Evolutionary conservation across 345 rosid genomes (phyloP).

Genomic region (Citrus sinensis): DVS_A1.0 CM039165.1:31805501-31806000

Average conservation of each 20-base stretch:
- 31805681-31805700: neutral
- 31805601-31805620: neutral
- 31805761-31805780: neutral
- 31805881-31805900: conserved; percentile 76
- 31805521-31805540: neutral
- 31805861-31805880: conserved; percentile 65
- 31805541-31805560: neutral
- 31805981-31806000: neutral
- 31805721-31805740: neutral
- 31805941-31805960: conserved; percentile 62
- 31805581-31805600: neutral
- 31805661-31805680: neutral
- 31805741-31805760: neutral
- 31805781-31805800: neutral
- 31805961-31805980: neutral
- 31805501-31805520: neutral
- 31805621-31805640: neutral
- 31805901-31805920: conserved; percentile 72
- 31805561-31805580: neutral
- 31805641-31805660: neutral
- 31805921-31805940: conserved; percentile 67
- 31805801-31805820: neutral
- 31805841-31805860: conserved; percentile 42
- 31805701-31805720: neutral
- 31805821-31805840: neutral